A percentile compares a stretch with the other conserved stretches of the same genome.
phyloP scores from a whole-genome alignment of 139 green algal genomes.

The Nannochloris sp. region DNA sequence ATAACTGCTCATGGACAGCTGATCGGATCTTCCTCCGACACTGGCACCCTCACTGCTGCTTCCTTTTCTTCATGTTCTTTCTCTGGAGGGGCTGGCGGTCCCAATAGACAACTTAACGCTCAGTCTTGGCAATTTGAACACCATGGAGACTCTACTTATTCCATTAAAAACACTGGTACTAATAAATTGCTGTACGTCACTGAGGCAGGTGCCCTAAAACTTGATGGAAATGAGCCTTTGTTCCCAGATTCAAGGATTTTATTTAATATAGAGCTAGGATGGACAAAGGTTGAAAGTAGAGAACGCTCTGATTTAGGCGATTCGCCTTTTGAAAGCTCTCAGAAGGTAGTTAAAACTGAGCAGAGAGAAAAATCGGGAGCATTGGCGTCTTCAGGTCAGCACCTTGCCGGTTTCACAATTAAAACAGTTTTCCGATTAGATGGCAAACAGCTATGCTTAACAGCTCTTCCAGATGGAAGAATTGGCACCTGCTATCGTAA shows the following conservation, averaged over 20 bases:
- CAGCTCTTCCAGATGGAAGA: conserved; percentile 9
- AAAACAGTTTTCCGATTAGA: neutral
- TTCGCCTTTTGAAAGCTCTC: too few relatives aligned
- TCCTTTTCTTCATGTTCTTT: neutral
- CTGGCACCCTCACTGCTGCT: neutral
- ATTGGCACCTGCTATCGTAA: neutral
- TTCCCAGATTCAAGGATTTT: conserved; percentile 2
- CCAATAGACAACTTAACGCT: neutral
- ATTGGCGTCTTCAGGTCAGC: neutral
- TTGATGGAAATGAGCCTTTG: neutral
- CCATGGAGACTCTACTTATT: conserved; percentile 18
- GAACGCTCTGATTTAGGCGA: too few relatives aligned
- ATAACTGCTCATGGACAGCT: conserved; percentile 15
- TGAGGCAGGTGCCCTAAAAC: too few relatives aligned
- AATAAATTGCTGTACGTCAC: neutral
- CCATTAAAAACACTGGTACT: neutral
- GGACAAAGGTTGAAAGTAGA: too few relatives aligned
- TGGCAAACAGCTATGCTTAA: conserved; percentile 10
- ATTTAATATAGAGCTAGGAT: conserved; percentile 15
- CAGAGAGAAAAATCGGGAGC: too few relatives aligned
- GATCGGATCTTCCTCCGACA: neutral
- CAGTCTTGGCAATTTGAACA: conserved; percentile 13
- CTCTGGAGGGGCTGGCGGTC: neutral
- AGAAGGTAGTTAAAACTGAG: too few relatives aligned
- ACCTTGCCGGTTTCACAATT: neutral